Percentiles rank a stretch among this genome's conserved stretches.
Evolutionary conservation across 495 filamentous ascomycete species (phyloP).

Genomic region (Hypoxylon lienhwacheense): DNA sequence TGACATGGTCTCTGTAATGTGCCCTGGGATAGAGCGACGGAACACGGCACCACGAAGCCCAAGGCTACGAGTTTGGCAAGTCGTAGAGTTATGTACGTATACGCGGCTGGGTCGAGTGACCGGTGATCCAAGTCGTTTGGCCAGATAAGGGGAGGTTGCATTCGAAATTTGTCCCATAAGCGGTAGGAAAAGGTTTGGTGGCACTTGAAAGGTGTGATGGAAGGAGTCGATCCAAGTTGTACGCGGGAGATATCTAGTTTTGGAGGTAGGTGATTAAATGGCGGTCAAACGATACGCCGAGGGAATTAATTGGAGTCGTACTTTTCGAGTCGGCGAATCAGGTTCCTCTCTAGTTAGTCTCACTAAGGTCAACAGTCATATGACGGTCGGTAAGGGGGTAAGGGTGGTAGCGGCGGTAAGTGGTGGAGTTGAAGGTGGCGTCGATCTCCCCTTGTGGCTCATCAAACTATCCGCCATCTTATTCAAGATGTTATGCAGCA

Average conservation of each 20-base stretch:
- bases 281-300: conserved; percentile 31
- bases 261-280: conserved; percentile 3
- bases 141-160: conserved; percentile 8
- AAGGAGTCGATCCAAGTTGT: conserved; percentile 8
- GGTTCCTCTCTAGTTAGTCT: conserved; percentile 12
- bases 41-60: background rate
- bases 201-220: conserved; percentile 21
- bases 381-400: background rate
- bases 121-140: background rate
- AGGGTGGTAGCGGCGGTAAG: background rate
- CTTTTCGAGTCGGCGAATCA: conserved; percentile 6
- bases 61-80: conserved; percentile 6
- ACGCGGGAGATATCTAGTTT: conserved; percentile 5
- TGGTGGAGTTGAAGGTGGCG: conserved; percentile 16
- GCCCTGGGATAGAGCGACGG: conserved; percentile 6
- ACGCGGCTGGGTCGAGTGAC: conserved; percentile 7
- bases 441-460: conserved; percentile 17
- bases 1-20: conserved; percentile 16
- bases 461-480: conserved; percentile 16
- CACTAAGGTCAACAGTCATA: conserved; percentile 5
- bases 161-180: conserved; percentile 18
- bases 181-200: conserved; percentile 16
- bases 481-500: background rate
- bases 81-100: conserved; percentile 3
- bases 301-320: conserved; percentile 14